A percentile compares a stretch with the other conserved stretches of the same genome.
phyloP scores from a whole-genome alignment of 2,329 filamentous ascomycete genomes.

The Magnaporthiopsis incrustans region DNA sequence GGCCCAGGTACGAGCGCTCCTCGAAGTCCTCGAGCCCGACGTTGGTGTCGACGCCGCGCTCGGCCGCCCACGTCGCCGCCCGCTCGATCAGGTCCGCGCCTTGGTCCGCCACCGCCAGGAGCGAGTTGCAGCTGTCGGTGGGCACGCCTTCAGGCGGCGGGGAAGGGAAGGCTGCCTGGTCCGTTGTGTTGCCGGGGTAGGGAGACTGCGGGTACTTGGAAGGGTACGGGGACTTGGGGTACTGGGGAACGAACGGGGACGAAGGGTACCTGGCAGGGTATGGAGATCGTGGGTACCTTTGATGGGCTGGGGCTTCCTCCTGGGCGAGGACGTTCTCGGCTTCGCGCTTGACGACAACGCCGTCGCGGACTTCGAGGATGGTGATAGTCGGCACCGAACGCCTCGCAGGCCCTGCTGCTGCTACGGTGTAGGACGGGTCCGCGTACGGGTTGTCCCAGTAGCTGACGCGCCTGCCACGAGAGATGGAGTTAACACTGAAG shows the following conservation, averaged over 20 bases:
- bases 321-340: neutral
- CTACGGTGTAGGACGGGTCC: neutral
- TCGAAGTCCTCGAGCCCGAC: conserved; percentile 8
- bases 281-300: neutral
- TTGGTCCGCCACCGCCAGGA: neutral
- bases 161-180: neutral
- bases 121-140: neutral
- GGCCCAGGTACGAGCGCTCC: conserved; percentile 3
- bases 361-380: conserved; percentile 4
- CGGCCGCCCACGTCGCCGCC: conserved; percentile 6
- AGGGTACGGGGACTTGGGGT: neutral
- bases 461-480: neutral
- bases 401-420: no score
- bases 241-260: neutral
- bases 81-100: conserved; percentile 4
- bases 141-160: neutral
- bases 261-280: neutral
- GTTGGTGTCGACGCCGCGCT: conserved; percentile 7
- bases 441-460: neutral
- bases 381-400: neutral
- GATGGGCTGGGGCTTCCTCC: neutral
- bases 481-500: neutral
- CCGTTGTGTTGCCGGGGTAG: neutral
- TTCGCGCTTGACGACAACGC: conserved; percentile 4
- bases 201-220: neutral